Base-by-base conservation (phyloP, 768 basidiomycete genomes). In the Tremella yokohamensis region DNA sequence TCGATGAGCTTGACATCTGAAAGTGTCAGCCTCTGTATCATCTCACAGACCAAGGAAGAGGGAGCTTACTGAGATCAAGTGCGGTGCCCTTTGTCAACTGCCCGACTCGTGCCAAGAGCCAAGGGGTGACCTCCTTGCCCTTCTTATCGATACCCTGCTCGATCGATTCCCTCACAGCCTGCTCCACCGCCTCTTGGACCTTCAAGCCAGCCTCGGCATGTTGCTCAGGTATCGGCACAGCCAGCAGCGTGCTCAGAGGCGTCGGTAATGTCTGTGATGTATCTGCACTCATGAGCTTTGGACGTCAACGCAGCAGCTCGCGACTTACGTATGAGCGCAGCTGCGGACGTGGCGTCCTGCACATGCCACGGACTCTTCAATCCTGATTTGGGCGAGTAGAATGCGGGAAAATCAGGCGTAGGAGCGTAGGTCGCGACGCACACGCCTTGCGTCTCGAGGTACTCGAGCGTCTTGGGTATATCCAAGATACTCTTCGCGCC, bases 401-500 rank as follows among this genome's bases (percentile, higher is more conserved):
- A 99, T 0, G 93, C 96, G 1, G 96, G 96, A 65, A 98, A 98
- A 65, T 92, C 88, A 16, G 82, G 80, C 0, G 85, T 84, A 45
- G 82, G 69, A 0, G 85, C 84, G 65, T 88, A 93, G 0, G 89
- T 83, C 3, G 93, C 75, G 1, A 96, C 92, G 1, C 90, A 90
- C 12, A 97, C 90, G 1, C 94, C 94, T 38, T 93, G 83, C 0
- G 93, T 93, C 84, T 98, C 73, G 25, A 81, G 73, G 26, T 78
- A 78, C 66, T 81, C 80, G 18, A 81, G 68, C 8, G 80, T 81
- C n/a, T 78, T 65, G 57, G 87, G 87, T 58, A 98, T 92, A 74
- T 99, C 96, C 42, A 99, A 76, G 60, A 99, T 97, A 0, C 88
- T 90, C 75, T 98, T 99, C 18, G 89, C 85, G 11, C 96, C 96